phyloP scores from a whole-genome alignment of 176 grass and related monocot species.

The Chrysopogon serrulatus region DNA sequence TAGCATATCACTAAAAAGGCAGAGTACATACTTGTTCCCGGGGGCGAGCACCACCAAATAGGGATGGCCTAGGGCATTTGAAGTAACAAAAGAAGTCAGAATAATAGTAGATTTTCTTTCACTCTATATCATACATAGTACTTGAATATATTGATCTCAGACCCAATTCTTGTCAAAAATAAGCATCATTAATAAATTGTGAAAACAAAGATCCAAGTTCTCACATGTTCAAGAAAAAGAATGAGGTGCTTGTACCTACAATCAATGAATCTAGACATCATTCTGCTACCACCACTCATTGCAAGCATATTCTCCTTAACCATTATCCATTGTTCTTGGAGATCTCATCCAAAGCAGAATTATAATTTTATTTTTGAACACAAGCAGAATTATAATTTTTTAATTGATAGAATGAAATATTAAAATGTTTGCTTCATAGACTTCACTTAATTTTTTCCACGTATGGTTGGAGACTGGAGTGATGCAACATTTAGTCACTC shows the following conservation, averaged over 20 bases:
- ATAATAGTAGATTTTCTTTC: background rate
- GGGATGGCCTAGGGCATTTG: constrained; percentile 48
- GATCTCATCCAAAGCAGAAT: background rate
- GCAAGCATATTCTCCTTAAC: background rate
- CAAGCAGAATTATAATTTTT: background rate
- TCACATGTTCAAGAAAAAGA: background rate
- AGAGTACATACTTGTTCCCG: constrained; percentile 66
- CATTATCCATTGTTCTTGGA: background rate
- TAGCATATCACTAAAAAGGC: background rate
- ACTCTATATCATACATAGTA: background rate
- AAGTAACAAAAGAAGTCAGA: constrained; percentile 14
- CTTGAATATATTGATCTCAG: background rate
- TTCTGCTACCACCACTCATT: background rate
- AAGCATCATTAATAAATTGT: background rate
- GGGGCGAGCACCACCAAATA: constrained; percentile 91
- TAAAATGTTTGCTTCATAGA: background rate
- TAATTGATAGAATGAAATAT: background rate
- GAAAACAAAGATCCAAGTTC: background rate
- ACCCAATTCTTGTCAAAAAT: background rate
- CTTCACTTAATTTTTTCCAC: background rate
- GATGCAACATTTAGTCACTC: background rate
- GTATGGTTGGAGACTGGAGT: background rate
- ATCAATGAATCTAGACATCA: background rate
- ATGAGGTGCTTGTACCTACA: background rate
- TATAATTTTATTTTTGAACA: background rate